Evolutionary conservation across 768 basidiomycete genomes (phyloP), one percentile per base, ranked within the genome.

Genomic region (Megacollybia marginata): DNA sequence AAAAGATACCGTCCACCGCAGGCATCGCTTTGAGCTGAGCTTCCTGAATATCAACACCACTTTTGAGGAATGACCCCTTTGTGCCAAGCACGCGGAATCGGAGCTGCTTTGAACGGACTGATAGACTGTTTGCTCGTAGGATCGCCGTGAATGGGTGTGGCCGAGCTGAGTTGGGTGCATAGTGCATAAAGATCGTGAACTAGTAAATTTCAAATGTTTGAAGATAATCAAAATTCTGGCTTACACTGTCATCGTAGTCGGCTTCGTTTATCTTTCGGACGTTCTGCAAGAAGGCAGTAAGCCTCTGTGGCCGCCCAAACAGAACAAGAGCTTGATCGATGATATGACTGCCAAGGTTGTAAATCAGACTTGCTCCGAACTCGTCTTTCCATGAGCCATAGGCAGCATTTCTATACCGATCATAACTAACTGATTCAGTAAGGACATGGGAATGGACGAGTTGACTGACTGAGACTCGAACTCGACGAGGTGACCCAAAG

Each of bases 381-480:
- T 75, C 63, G 52, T 92, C 89, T 64, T 92, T 92, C 92, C 91
- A 95, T 0, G 80, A 78, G 11, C 82, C 78, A 56, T 84, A 85
- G 32, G 83, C 62, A 1, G 66, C 70, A 20, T 73, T 72, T 33
- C 85, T 79, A 68, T 79, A 90, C 38, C 90, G 82, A 61, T 90
- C 88, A 61, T 80, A 86, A 61, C 88, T 88, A 48, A 33, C 43
- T 42, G 33, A 20, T 10, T 50, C 46, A 54, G 38, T 40, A 40
- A 40, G 18, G 8, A 40, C 8, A 40, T 2, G 38, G 18, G 15
- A 40, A 18, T 28, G 23, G 23, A 28, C 6, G 6, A 3, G 23
- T 28, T 28, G 18, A 59, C 81, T 57, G 56, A 85, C 86, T 85
- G 80, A 8, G 85, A 87, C 62, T 88, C 86, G 49, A 89, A 83